phyloP scores from a whole-genome alignment of 2,329 filamentous ascomycete species.

The Paraphoma sp. region DNA sequence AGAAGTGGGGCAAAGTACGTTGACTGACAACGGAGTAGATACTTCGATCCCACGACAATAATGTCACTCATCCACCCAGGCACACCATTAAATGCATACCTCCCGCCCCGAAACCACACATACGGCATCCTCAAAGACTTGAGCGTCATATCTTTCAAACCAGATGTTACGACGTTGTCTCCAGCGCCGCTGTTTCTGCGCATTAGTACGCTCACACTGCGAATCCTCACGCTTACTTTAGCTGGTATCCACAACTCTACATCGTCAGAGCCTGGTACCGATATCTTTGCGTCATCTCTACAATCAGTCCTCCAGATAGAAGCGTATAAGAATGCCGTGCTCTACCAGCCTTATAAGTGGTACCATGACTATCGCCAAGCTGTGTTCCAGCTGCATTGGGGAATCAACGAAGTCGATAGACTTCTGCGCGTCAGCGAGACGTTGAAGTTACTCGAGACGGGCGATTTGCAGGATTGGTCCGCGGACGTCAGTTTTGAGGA shows the following conservation, averaged over 20 bases:
- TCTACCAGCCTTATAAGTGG: conserved; percentile 5
- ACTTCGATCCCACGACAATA: background rate
- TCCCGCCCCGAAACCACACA: background rate
- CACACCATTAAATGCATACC: background rate
- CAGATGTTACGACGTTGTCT: conserved; percentile 24
- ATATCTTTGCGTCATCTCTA: conserved; percentile 47
- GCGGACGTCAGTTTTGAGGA: too few relatives aligned
- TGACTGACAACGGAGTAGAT: background rate
- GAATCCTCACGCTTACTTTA: conserved; percentile 33
- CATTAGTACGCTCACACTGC: conserved; percentile 2
- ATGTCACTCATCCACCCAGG: background rate
- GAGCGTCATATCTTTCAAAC: conserved; percentile 28
- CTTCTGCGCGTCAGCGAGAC: background rate
- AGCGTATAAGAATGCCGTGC: background rate
- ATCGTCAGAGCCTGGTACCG: background rate
- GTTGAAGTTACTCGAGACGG: conserved; percentile 6
- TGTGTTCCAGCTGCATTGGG: background rate
- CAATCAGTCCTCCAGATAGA: conserved; percentile 34
- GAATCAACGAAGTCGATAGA: background rate
- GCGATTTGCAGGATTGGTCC: too few relatives aligned
- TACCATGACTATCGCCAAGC: background rate
- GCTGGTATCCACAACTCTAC: conserved; percentile 9
- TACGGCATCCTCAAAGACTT: background rate
- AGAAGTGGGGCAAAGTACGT: background rate
- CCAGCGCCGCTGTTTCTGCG: conserved; percentile 33